Conservation (phyloP, 169 alveolate genomes). For the Plasmodium cynomolgi region DNA sequence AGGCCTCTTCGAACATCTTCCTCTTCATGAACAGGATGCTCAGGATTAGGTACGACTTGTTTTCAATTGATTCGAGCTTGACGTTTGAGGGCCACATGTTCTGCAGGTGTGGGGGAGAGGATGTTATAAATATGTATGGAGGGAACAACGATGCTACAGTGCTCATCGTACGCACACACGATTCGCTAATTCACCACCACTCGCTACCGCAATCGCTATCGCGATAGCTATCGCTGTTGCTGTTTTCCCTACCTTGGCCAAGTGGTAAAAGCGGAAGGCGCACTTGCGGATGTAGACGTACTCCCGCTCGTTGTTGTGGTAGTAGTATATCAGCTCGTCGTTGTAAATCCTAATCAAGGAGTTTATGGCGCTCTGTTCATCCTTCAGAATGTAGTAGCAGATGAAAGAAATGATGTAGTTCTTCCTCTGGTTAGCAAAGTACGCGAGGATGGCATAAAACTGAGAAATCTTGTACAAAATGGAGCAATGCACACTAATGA, state of each 20-base stretch:
- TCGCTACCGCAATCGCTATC: neutral
- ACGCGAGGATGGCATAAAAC: conserved; percentile 58
- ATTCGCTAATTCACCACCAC: neutral
- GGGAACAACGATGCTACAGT: neutral
- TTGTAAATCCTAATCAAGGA: conserved; percentile 61
- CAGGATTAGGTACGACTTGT: conserved; percentile 39
- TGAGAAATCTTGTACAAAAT: conserved; percentile 73
- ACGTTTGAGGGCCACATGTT: conserved; percentile 77
- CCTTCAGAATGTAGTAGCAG: conserved; percentile 66
- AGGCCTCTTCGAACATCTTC: conserved; percentile 75
- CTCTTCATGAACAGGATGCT: conserved; percentile 70
- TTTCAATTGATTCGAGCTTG: conserved; percentile 61
- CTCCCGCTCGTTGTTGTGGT: conserved; percentile 61
- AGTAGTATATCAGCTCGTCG: conserved; percentile 70
- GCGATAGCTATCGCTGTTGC: neutral
- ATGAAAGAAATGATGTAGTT: conserved; percentile 66
- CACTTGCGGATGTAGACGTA: conserved; percentile 69
- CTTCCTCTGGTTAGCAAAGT: conserved; percentile 71
- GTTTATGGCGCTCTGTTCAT: conserved; percentile 67
- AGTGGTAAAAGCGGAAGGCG: conserved; percentile 73
- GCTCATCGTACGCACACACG: neutral
- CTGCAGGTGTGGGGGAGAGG: neutral
- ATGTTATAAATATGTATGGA: neutral
- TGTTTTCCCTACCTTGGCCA: conserved; percentile 38
- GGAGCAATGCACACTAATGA: conserved; percentile 58